Base-by-base conservation (phyloP, 1,139 yeast genomes). In the Meyerozyma carpophila region DNA sequence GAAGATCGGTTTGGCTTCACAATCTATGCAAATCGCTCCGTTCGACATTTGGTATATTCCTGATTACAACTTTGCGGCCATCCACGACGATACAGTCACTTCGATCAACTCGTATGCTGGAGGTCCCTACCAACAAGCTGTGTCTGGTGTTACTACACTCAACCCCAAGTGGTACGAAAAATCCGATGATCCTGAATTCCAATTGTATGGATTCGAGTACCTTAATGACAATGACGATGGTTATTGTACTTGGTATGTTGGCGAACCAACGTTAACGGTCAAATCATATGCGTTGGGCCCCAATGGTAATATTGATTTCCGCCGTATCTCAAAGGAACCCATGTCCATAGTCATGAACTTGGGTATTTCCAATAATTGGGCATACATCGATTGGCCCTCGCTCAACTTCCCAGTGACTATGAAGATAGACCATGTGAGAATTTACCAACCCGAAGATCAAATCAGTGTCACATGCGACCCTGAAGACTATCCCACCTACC, bases 1-100 rank as follows among this genome's bases (percentile, higher is more conserved):
- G 32, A 49, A 48, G 13, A 44, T 53, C 8, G 66, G 65, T 3
- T 51, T 56, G 27, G 67, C 59, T 2, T 61, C 66, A 7, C 67
- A 61, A 36, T 61, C 65, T 2, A 53, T 57, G 39, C 67, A 62
- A 45, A 51, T 62, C 10, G 67, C 67, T 5, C 67, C 67, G 1
- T 56, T 55, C 45, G 67, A 62, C 42, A 53, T 62, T 16, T 62
- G 67, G 67, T 62, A 62, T 43, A 50, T 54, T 43, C 65, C 65
- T 5, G 65, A 62, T 44, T 61, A 61, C 48, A 51, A 55, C 39
- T 62, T 55, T 39, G 44, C 62, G 13, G 50, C 51, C 11, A 54
- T 62, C 34, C 49, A 58, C 44, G 56, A 62, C 40, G 34, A 44
- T 20, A 50, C 56, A 4, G 45, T 59, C 32, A 61, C 66, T 10